Evolutionary conservation across 164 flowering plant species (phyloP).

Genomic region (Taxillus chinensis): DNA sequence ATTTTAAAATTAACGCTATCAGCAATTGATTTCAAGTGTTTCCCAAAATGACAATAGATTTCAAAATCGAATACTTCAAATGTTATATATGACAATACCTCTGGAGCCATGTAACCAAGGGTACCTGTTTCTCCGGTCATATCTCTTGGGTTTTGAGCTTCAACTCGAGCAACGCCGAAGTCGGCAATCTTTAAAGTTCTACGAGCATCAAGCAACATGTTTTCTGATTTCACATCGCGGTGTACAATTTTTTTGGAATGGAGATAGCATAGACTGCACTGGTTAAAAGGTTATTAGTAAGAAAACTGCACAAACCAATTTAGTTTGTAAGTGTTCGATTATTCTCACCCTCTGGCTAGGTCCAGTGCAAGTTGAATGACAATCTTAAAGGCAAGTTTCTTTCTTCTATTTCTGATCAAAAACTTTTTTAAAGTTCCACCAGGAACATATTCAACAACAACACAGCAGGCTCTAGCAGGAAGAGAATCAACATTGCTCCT

Average conservation of each 20-base stretch:
- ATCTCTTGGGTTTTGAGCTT: constrained; percentile 78
- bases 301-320: no score
- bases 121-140: constrained; percentile 95
- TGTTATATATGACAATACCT: constrained; percentile 31
- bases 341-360: constrained; percentile 63
- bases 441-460: constrained; percentile 80
- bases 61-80: no score
- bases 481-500: constrained; percentile 19
- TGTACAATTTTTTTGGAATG: constrained; percentile 78
- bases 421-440: constrained; percentile 70
- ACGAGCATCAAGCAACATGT: constrained; percentile 50
- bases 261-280: constrained; percentile 68
- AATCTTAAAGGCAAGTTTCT: constrained; percentile 53
- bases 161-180: constrained; percentile 92
- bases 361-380: constrained; percentile 73
- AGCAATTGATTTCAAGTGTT: no score
- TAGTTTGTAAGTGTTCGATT: no score
- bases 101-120: constrained; percentile 95
- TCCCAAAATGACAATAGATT: no score
- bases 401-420: constrained; percentile 41
- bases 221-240: constrained; percentile 81
- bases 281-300: neutral
- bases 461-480: constrained; percentile 84
- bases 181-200: constrained; percentile 71
- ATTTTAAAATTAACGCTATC: no score